Base-by-base conservation (phyloP, 2,329 filamentous ascomycete genomes). In the Talaromyces sp. region DNA sequence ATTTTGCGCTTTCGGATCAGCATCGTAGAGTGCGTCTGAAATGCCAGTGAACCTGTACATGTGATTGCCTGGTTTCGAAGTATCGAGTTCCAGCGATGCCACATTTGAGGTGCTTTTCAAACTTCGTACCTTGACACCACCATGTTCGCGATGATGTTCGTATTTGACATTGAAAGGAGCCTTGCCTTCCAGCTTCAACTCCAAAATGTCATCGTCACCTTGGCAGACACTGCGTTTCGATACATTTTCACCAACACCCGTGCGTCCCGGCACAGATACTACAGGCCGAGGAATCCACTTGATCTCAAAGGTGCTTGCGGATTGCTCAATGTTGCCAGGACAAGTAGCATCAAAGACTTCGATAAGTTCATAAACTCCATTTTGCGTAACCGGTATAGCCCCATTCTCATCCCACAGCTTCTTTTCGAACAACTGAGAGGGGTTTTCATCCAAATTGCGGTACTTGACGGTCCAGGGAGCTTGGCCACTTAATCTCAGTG, bases 151-250 rank as follows among this genome's bases (percentile, higher is more conserved):
- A 51, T 83, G 84, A 63, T 95, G 82, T 64, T 91, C 85, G 70
- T 97, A 97, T 63, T 89, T 83, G 50, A 96, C 81, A 64, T 87
- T 85, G 71, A 89, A 97, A 1, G 94, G 94, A 36, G 92, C 83
- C 53, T 87, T 82, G 84, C 91, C 93, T 70, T 83, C 83, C 61
- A 99, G 81, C 43, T 82, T 81, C 55, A 99, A 78, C 67, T 97
- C 91, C 57, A 97, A 86, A 3, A 86, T 85, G 71, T 97, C 93
- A 67, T 96, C 89, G 61, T 97, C 93, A 31, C 93, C 93, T 76
- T 99, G 92, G 69, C 94, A 99, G 31, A 99, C 87, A 61, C 92
- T 87, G 41, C 86, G 82, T 73, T 95, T 95, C 64, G 86, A 70
- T 69, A 87, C 89, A 35, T 80, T 79, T 8, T 77, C 78, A 15